Evolutionary conservation across 2,329 filamentous ascomycete genomes (phyloP), one percentile per base, ranked within the genome.

Genomic region (Penicillium sp.): DNA sequence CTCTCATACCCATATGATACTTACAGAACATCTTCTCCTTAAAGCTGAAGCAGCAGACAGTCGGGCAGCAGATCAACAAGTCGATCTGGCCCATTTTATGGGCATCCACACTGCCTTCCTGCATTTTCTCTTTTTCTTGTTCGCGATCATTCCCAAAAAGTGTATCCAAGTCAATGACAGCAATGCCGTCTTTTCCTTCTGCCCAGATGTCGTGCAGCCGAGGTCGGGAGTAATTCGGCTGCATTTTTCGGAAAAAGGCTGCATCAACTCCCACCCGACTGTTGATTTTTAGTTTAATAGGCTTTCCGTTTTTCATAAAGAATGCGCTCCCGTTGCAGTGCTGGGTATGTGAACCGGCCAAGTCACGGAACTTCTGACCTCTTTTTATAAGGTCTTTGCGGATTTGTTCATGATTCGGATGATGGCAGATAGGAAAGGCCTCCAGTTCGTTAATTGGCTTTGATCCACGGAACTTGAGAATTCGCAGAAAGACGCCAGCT

Each of bases 321-420:
- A 73, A 74, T 33, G 61, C 65, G 30, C 49, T 66, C 32, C 69
- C 66, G 50, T 64, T 59, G 55, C 60, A 74, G 41, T 71, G 53
- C 46, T 43, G 54, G 56, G 66, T 55, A 34, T 69, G 54, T n/a
- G 54, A 56, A 45, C 60, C 57, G 12, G 56, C 65, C 15, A 71
- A 48, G 32, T 55, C 48, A 3, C 58, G 51, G 51, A 72, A 72
- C 27, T 65, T 68, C 30, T 54, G 54, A 40, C 66, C 61, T 34
- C 60, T 61, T 45, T 62, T 48, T n/a, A 65, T 46, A 4, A 73
- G 49, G 27, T 65, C 27, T 40, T 61, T 58, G 24, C 30, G 58
- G 30, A 66, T 50, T 32, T 62, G 24, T 23, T 63, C 42, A 41
- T 57, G 39, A 34, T 41, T 56, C 12, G 49, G 54, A 57, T 72